These are phyloP conservation scores for Rhytidhysteron rufulum DNA, from an alignment of 2,329 filamentous ascomycete species.

Conservation along the genomic window DNA sequence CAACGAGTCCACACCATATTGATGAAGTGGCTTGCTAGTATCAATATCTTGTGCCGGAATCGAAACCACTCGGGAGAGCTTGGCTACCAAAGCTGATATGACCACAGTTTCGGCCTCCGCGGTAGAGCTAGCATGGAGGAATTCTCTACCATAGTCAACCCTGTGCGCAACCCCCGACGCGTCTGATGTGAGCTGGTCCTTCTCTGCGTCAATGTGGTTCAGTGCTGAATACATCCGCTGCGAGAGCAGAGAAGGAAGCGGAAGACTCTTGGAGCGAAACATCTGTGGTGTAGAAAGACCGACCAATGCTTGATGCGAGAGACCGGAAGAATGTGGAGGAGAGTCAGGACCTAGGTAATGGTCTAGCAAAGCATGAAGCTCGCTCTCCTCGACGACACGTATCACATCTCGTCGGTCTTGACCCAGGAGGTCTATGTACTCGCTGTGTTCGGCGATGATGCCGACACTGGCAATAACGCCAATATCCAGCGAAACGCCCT, in stretches of 20 bases:
- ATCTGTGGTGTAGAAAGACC: not conserved
- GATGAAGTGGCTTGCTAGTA: not conserved
- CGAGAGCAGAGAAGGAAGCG: not conserved
- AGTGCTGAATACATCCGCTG: not conserved
- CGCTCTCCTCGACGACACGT: not conserved
- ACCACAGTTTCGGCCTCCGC: not conserved
- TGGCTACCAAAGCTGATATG: not conserved
- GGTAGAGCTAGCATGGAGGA: not conserved
- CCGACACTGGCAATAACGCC: constrained; percentile 17
- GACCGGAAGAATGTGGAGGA: not conserved
- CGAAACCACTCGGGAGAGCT: not conserved
- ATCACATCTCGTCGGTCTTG: not conserved
- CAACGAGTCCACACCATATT: constrained; percentile 5
- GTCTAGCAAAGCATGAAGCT: not conserved
- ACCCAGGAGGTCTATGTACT: not conserved
- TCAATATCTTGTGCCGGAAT: constrained; percentile 7
- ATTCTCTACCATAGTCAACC: not conserved
- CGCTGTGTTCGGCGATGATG: not conserved
- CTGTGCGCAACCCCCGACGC: not conserved
- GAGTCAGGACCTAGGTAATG: not conserved
- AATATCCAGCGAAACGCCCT: constrained; percentile 6
- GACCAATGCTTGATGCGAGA: not conserved
- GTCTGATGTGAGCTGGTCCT: too few relatives aligned
- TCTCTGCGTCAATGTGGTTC: not conserved
- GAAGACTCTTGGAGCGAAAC: not conserved